phyloP scores from a whole-genome alignment of 2,329 filamentous ascomycete species.

The Verticillium zaregamsianum region DNA sequence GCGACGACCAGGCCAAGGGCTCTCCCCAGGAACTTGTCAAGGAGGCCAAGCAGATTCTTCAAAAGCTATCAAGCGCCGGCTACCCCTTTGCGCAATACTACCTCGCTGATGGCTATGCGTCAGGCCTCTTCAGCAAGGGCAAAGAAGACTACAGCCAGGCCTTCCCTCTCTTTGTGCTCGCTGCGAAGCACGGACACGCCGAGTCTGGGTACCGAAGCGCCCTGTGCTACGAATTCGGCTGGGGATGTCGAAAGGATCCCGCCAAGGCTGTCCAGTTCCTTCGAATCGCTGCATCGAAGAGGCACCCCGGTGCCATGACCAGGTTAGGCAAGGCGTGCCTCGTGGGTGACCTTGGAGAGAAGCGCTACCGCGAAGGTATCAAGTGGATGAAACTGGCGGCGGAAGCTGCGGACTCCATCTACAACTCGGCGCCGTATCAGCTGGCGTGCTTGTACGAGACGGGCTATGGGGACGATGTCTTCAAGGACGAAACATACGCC shows the following conservation, averaged over 20 bases:
- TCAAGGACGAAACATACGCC: constrained; percentile 84
- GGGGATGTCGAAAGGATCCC: constrained; percentile 87
- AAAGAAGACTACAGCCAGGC: constrained; percentile 89
- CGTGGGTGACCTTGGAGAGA: constrained; percentile 81
- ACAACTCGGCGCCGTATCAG: constrained; percentile 90
- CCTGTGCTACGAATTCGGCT: constrained; percentile 96
- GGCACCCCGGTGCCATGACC: constrained; percentile 92
- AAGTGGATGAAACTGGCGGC: constrained; percentile 95
- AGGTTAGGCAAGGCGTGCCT: constrained; percentile 88
- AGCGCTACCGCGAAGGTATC: constrained; percentile 82
- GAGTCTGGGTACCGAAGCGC: constrained; percentile 93
- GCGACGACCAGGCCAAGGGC: constrained; percentile 42
- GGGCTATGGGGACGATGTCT: constrained; percentile 92
- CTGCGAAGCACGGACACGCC: constrained; percentile 94
- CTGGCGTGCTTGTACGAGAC: constrained; percentile 84
- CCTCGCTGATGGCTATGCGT: constrained; percentile 88
- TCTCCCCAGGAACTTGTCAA: constrained; percentile 67
- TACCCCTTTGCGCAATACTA: constrained; percentile 99
- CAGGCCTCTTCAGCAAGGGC: constrained; percentile 90
- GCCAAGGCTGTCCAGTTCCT: constrained; percentile 93
- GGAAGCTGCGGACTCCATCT: constrained; percentile 84
- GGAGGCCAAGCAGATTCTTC: constrained; percentile 86
- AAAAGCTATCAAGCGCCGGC: constrained; percentile 77
- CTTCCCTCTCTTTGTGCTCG: constrained; percentile 87
- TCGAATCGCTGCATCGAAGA: constrained; percentile 83